Conservation (phyloP, 2,329 filamentous ascomycete species). For the Cylindrodendrum hubeiense region DNA sequence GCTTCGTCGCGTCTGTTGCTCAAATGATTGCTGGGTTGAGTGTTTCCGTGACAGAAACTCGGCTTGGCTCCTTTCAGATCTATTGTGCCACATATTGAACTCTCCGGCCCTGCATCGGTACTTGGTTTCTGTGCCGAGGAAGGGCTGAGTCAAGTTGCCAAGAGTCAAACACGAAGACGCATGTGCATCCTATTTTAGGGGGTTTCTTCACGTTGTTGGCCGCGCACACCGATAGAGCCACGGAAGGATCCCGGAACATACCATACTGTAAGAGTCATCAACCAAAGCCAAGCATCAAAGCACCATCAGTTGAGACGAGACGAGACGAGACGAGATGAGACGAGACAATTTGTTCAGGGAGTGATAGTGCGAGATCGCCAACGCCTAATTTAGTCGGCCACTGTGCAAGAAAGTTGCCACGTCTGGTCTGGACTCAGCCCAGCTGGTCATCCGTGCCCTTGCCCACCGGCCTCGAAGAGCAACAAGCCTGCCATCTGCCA, state of each 20-base stretch:
- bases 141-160: no score
- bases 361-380: not conserved
- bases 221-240: not conserved
- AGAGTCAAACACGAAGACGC: no score
- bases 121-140: not conserved
- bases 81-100: not conserved
- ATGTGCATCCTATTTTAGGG: no score
- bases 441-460: not conserved
- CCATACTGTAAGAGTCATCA: not conserved
- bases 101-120: not conserved
- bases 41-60: not conserved
- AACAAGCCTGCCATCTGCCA: not conserved
- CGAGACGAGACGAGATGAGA: not conserved
- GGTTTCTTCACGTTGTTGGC: no score
- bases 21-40: not conserved
- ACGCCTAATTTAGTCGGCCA: not conserved
- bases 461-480: not conserved
- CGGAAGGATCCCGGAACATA: not conserved
- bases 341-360: not conserved
- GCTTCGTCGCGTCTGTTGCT: not conserved
- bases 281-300: not conserved
- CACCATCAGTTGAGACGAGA: not conserved
- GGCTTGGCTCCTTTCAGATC: not conserved
- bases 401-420: not conserved
- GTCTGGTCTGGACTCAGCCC: constrained; percentile 5